Evolutionary conservation across 2,329 filamentous ascomycete species (phyloP).

Genomic region (Penicillium sp.): DNA sequence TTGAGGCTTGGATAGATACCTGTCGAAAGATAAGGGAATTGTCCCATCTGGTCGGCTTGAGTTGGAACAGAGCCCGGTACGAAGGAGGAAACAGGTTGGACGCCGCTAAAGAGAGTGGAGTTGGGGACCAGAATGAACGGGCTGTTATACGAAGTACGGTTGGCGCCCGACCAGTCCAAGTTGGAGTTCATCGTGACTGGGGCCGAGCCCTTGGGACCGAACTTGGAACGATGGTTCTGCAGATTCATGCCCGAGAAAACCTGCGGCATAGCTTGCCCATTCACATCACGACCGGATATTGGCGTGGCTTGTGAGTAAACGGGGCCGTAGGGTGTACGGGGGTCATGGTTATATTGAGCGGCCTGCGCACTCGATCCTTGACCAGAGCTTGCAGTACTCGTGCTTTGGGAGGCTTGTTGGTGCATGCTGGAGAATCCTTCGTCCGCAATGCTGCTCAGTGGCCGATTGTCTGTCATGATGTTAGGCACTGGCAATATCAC

Average conservation of each 20-base stretch:
- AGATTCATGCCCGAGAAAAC: slow-evolving; percentile 28
- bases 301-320: slow-evolving; percentile 22
- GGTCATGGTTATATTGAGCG: slow-evolving; percentile 26
- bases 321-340: slow-evolving; percentile 24
- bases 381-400: slow-evolving; percentile 24
- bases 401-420: slow-evolving; percentile 24
- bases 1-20: slow-evolving; percentile 39
- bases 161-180: slow-evolving; percentile 29
- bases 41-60: slow-evolving; percentile 33
- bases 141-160: slow-evolving; percentile 30
- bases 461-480: too few species aligned
- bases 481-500: too few species aligned
- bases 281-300: slow-evolving; percentile 19
- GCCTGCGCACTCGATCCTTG: slow-evolving; percentile 23
- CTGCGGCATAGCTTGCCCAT: slow-evolving; percentile 21
- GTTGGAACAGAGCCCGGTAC: slow-evolving; percentile 28
- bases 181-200: slow-evolving; percentile 26
- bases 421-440: slow-evolving; percentile 26
- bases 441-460: too few species aligned
- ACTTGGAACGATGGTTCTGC: slow-evolving; percentile 32
- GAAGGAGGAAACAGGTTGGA: slow-evolving; percentile 31
- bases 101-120: slow-evolving; percentile 31
- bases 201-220: slow-evolving; percentile 27
- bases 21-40: slow-evolving; percentile 38
- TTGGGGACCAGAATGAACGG: slow-evolving; percentile 35